phyloP scores from a whole-genome alignment of 495 filamentous ascomycete genomes.

The Geoglossum glabrum region DNA sequence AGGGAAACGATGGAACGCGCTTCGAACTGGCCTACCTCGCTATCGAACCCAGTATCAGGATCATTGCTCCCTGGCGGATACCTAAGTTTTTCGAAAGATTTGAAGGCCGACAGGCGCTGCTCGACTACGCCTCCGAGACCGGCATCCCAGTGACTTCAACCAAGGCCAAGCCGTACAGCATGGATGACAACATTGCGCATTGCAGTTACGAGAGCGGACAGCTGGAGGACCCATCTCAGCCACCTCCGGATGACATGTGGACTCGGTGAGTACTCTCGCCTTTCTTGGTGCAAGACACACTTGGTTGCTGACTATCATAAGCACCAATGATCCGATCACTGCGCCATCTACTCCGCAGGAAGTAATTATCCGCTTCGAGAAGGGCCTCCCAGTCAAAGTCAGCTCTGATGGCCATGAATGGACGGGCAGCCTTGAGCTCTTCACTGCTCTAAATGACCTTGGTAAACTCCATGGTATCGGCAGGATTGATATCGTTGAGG shows the following conservation, averaged over 20 bases:
- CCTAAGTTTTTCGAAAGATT: constrained; percentile 69
- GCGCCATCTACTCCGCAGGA: constrained; percentile 60
- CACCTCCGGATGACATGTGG: constrained; percentile 69
- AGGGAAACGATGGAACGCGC: constrained; percentile 75
- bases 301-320: too few relatives aligned
- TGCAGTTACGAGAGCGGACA: constrained; percentile 80
- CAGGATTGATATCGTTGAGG: constrained; percentile 79
- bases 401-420: constrained; percentile 24
- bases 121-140: constrained; percentile 61
- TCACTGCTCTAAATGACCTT: constrained; percentile 61
- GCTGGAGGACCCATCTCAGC: constrained; percentile 35
- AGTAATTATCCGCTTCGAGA: constrained; percentile 63
- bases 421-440: constrained; percentile 61
- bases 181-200: constrained; percentile 83
- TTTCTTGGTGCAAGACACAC: too few relatives aligned
- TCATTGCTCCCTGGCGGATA: constrained; percentile 51
- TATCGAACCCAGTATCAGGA: neutral
- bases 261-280: too few relatives aligned
- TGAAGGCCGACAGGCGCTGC: constrained; percentile 67
- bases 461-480: constrained; percentile 61
- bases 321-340: constrained; percentile 53
- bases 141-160: constrained; percentile 74
- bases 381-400: constrained; percentile 65
- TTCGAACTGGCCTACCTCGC: constrained; percentile 25
- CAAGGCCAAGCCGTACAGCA: constrained; percentile 34